A percentile compares a stretch with the other conserved stretches of the same genome.
These are phyloP conservation scores for Remersonia thermophila DNA, from an alignment of 2,329 filamentous ascomycete genomes.

Conservation along the genomic window DNA sequence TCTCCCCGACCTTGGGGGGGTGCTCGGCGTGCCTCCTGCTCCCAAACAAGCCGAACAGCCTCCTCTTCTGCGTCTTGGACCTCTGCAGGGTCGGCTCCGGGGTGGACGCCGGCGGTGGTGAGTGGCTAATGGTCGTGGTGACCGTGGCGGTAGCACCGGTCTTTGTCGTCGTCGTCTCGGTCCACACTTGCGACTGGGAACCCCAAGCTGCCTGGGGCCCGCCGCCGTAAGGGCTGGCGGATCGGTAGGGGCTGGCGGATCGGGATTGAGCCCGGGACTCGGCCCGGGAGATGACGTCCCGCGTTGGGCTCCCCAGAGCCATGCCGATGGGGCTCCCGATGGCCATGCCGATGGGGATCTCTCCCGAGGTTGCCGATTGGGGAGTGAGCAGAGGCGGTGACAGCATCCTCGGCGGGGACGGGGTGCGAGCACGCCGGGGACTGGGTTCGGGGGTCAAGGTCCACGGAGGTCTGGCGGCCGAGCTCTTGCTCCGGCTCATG, in stretches of 20 bases:
- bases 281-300: background rate
- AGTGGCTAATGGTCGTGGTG: background rate
- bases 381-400: conserved; percentile 29
- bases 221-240: conserved; percentile 4
- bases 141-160: no score
- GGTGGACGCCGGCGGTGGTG: conserved; percentile 10
- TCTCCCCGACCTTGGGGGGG: conserved; percentile 15
- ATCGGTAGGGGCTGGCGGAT: background rate
- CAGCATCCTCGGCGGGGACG: conserved; percentile 20
- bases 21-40: conserved; percentile 27
- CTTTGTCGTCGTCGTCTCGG: background rate
- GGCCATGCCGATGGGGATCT: conserved; percentile 57
- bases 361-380: conserved; percentile 30
- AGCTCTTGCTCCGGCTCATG: conserved; percentile 16
- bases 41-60: conserved; percentile 42
- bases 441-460: conserved; percentile 32
- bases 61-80: conserved; percentile 45
- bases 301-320: no score
- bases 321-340: conserved; percentile 63
- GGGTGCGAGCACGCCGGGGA: conserved; percentile 16
- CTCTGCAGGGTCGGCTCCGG: conserved; percentile 22
- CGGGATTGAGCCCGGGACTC: no score
- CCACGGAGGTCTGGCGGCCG: conserved; percentile 28
- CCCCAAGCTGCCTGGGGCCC: conserved; percentile 10
- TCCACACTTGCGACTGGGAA: conserved; percentile 6